A percentile compares a stretch with the other conserved stretches of the same genome.
These are phyloP conservation scores for Rhodamnia argentea DNA, from an alignment of 345 rosid genomes.

Conservation along the genomic window DNA sequence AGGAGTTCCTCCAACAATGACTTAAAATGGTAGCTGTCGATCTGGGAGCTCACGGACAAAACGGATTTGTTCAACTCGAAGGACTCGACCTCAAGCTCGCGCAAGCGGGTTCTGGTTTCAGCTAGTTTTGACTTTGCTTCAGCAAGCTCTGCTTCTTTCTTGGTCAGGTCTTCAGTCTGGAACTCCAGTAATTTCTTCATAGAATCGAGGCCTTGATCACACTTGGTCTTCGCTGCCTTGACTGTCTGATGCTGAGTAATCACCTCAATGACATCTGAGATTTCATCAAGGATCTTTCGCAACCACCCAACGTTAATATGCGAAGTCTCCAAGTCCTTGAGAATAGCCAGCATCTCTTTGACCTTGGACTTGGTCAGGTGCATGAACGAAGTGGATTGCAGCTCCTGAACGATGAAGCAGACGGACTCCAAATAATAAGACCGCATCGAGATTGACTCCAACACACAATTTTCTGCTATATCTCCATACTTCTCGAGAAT, in stretches of 20 bases:
- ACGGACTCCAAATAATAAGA: conserved; percentile 64
- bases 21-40: conserved; percentile 43
- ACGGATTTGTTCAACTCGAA: conserved; percentile 23
- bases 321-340: conserved; percentile 70
- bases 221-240: conserved; percentile 29
- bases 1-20: conserved; percentile 42
- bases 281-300: conserved; percentile 35
- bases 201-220: conserved; percentile 25
- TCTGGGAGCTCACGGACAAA: conserved; percentile 12
- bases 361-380: conserved; percentile 57
- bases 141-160: conserved; percentile 35
- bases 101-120: conserved; percentile 22
- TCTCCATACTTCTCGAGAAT: conserved; percentile 68
- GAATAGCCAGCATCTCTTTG: conserved; percentile 58
- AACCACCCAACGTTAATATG: conserved; percentile 62
- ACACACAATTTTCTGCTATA: conserved; percentile 57
- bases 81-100: conserved; percentile 36
- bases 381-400: conserved; percentile 40
- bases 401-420: conserved; percentile 62
- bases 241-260: conserved; percentile 22
- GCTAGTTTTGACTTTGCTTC: conserved; percentile 19
- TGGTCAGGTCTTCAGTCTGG: conserved; percentile 26
- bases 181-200: conserved; percentile 36
- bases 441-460: conserved; percentile 62
- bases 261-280: conserved; percentile 44